Percentiles rank a stretch among this genome's conserved stretches.
Conservation (phyloP, 257 asterid species). For the Petrea volubilis region DNA sequence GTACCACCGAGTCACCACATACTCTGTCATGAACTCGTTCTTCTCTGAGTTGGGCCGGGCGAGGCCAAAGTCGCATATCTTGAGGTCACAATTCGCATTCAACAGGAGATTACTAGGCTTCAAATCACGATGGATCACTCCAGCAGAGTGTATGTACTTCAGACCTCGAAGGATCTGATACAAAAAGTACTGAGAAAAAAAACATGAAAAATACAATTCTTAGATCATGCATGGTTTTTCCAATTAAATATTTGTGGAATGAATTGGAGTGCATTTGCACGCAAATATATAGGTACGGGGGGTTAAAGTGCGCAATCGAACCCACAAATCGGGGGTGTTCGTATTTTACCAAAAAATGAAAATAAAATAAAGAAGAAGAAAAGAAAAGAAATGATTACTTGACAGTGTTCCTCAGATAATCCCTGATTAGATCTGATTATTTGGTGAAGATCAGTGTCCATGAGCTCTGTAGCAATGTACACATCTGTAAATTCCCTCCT, state of each 20-base stretch:
- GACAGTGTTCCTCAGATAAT: slow-evolving; percentile 92
- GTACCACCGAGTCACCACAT: slow-evolving; percentile 99
- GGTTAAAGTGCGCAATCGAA: too few relatives aligned
- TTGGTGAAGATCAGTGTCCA: slow-evolving; percentile 99
- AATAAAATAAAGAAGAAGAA: not conserved
- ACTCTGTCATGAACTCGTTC: slow-evolving; percentile 91
- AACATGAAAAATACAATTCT: not conserved
- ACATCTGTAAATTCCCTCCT: slow-evolving; percentile 87
- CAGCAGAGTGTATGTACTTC: slow-evolving; percentile 91
- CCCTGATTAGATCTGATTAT: slow-evolving; percentile 91
- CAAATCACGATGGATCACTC: slow-evolving; percentile 86
- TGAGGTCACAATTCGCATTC: slow-evolving; percentile 91
- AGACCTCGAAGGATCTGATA: slow-evolving; percentile 92
- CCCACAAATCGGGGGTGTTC: too few relatives aligned
- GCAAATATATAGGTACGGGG: too few relatives aligned
- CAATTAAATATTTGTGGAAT: not conserved
- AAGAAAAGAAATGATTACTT: slow-evolving; percentile 39
- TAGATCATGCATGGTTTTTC: slow-evolving; percentile 6
- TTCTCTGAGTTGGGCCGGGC: slow-evolving; percentile 84
- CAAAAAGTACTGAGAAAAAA: slow-evolving; percentile 76
- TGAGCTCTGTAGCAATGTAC: slow-evolving; percentile 71
- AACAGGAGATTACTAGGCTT: slow-evolving; percentile 92
- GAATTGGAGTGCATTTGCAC: too few relatives aligned
- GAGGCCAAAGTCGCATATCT: slow-evolving; percentile 94
- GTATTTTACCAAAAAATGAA: too few relatives aligned